Conservation (phyloP, 495 filamentous ascomycete species). For the Chaetomium cochliodes region DNA sequence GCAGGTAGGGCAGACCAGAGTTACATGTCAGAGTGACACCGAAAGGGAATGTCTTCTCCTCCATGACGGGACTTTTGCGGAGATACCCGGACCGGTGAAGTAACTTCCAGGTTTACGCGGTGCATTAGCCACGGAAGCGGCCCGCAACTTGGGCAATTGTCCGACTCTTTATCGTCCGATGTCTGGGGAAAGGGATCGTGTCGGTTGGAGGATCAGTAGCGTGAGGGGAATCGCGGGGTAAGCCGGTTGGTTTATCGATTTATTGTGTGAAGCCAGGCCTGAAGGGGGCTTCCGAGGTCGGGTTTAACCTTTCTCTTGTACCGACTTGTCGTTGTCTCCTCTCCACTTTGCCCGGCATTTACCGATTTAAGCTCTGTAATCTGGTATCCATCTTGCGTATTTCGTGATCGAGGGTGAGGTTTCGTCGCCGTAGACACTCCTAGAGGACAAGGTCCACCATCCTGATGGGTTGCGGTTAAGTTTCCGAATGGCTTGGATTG, state of each 20-base stretch:
- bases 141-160: background rate
- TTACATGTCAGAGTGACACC: background rate
- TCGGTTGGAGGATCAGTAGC: background rate
- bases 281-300: background rate
- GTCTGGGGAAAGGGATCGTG: background rate
- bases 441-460: too few species aligned
- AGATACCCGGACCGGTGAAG: background rate
- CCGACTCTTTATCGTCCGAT: slow-evolving; percentile 2
- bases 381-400: too few species aligned
- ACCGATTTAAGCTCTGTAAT: too few species aligned
- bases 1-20: background rate
- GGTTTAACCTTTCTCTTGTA: background rate
- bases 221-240: slow-evolving; percentile 8
- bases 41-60: background rate
- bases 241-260: background rate
- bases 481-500: too few species aligned
- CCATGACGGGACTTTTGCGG: background rate
- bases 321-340: too few species aligned
- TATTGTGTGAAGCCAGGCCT: background rate
- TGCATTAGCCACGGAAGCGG: background rate
- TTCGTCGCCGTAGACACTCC: too few species aligned
- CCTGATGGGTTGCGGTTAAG: too few species aligned
- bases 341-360: too few species aligned
- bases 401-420: too few species aligned
- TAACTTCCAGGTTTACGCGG: background rate